Evolutionary conservation across 2,329 filamentous ascomycete genomes (phyloP), one percentile per base, ranked within the genome.

Genomic region (Fusarium acutatum): DNA sequence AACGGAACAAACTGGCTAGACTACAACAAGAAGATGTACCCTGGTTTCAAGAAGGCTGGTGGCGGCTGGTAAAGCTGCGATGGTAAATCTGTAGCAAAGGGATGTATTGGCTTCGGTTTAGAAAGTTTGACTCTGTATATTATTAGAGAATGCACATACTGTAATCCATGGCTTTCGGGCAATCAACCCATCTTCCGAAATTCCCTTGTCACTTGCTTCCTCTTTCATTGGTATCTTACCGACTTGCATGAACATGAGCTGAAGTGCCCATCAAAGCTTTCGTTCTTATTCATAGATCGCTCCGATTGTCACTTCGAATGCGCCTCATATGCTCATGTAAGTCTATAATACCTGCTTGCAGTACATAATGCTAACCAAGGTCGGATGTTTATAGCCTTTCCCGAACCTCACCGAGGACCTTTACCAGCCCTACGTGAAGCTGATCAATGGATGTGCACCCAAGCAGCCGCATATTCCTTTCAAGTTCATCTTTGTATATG

Each of bases 391-490:
- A 72, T 1, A 72, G 38, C 20, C 17, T 72, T 44, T 57, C 53
- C 13, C 35, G 53, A 41, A 37, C 4, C 7, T 41, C 57, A 5
- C 43, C 34, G 3, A 64, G 34, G 4, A 56, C 5, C 18, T 52
- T 72, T 1, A 73, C 54, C 6, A 72, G 7, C 12, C 44, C 54
- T 17, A 44, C 40, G 5, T 66, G 50, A 66, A 98, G 84, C 75
- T 98, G 91, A 38, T 90, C 90, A 20, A 99, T 82, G 61, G 84
- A 91, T 15, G 88, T 88, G 62, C 91, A 93, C 10, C 96, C 96
- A 75, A 98, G 93, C 69, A 98, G 84, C 6, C 96, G 90, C 96
- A 98, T 98, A 78, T 95, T 96, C 94, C 98, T 98, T 85, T 97
- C 95, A 90, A 98, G 93, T 87, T 98, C 96, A 79, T 98, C 96